These are phyloP conservation scores for Phialophora tarda DNA, from an alignment of 2,329 filamentous ascomycete species.

Conservation along the genomic window DNA sequence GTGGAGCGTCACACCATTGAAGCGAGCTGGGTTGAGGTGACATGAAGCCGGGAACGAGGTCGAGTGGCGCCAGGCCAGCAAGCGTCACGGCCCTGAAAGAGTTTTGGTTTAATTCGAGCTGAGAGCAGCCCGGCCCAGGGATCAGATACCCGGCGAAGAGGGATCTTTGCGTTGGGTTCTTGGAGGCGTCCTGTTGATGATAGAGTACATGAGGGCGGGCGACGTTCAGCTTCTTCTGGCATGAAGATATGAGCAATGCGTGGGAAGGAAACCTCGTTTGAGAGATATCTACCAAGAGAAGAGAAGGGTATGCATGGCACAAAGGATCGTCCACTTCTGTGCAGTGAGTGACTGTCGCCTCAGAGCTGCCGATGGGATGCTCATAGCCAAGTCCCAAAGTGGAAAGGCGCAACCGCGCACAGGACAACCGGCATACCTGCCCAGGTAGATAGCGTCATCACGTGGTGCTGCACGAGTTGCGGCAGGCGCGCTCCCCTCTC, in stretches of 20 bases:
- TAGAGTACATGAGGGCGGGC: conserved; percentile 23
- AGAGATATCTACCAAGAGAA: background rate
- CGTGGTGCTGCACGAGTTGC: conserved; percentile 6
- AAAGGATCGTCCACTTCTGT: background rate
- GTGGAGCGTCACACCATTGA: conserved; percentile 26
- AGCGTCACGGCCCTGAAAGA: conserved; percentile 24
- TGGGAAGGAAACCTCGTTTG: conserved; percentile 4
- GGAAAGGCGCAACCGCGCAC: background rate
- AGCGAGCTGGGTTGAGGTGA: background rate
- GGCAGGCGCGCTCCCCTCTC: conserved; percentile 14
- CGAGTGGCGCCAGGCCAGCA: conserved; percentile 12
- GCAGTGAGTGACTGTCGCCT: background rate
- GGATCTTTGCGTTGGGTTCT: conserved; percentile 30
- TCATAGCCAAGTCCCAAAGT: background rate
- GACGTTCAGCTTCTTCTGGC: conserved; percentile 23
- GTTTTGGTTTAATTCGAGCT: conserved; percentile 31
- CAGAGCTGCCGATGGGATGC: background rate
- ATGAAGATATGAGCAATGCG: conserved; percentile 35
- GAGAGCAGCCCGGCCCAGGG: conserved; percentile 1
- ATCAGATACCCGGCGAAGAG: conserved; percentile 17
- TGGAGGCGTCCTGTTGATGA: conserved; percentile 28
- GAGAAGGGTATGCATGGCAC: conserved; percentile 4
- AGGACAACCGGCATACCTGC: background rate
- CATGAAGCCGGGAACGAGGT: background rate
- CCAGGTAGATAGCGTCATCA: conserved; percentile 4